Conservation (phyloP, 192 early-diverging fungal species). For the Entomortierella parvispora region DNA sequence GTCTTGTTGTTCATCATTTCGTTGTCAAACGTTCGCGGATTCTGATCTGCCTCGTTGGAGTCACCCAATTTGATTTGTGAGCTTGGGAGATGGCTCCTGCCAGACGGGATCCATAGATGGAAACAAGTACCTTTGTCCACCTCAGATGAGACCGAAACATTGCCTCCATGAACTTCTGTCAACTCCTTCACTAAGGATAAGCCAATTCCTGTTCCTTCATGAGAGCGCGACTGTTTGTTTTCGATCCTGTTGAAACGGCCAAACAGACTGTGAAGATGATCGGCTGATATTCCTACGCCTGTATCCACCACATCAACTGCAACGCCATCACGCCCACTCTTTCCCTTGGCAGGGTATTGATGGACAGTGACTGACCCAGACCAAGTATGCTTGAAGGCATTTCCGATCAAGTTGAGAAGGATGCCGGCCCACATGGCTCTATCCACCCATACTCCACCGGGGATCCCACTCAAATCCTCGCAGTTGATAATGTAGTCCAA, state of each 20-base stretch:
- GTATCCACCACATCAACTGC: slow-evolving; percentile 44
- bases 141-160: slow-evolving; percentile 47
- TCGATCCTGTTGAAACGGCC: slow-evolving; percentile 72
- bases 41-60: not conserved
- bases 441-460: slow-evolving; percentile 58
- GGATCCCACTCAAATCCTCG: slow-evolving; percentile 20
- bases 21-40: not conserved
- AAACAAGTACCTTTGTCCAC: slow-evolving; percentile 62
- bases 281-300: slow-evolving; percentile 62
- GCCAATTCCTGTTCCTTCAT: slow-evolving; percentile 72
- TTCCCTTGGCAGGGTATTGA: slow-evolving; percentile 54
- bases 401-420: slow-evolving; percentile 67
- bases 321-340: slow-evolving; percentile 48
- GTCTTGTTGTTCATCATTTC: slow-evolving; percentile 44
- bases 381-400: slow-evolving; percentile 62
- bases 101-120: slow-evolving; percentile 59
- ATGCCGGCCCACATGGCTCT: slow-evolving; percentile 72
- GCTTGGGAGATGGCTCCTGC: slow-evolving; percentile 56
- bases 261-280: slow-evolving; percentile 60
- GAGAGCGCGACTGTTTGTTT: slow-evolving; percentile 58
- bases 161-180: slow-evolving; percentile 62
- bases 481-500: slow-evolving; percentile 56
- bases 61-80: slow-evolving; percentile 48
- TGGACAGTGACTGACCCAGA: slow-evolving; percentile 58
- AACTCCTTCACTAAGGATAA: slow-evolving; percentile 65